Evolutionary conservation across 139 green algal species (phyloP).

Genomic region (Chlamydomonas sphaeroides): DNA sequence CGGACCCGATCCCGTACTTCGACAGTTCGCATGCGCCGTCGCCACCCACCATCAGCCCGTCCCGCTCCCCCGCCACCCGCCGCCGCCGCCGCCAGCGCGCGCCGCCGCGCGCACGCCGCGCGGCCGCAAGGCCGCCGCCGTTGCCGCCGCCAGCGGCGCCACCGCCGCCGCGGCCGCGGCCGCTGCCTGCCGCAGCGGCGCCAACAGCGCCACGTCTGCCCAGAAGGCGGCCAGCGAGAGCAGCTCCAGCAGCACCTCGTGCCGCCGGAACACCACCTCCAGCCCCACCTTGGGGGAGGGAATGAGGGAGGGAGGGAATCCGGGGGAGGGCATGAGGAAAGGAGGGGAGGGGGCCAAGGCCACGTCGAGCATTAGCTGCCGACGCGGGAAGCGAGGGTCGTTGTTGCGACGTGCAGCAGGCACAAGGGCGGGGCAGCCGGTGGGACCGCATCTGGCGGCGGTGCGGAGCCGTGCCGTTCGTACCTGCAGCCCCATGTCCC

Average conservation of each 20-base stretch:
- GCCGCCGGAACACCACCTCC: background rate
- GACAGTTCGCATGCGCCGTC: no score
- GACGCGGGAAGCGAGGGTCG: no score
- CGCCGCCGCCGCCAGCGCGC: no score
- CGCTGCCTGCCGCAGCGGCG: background rate
- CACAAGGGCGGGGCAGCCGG: no score
- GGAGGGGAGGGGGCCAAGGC: background rate
- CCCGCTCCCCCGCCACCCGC: no score
- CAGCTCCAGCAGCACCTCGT: background rate
- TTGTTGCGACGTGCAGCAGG: background rate
- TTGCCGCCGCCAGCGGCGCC: no score
- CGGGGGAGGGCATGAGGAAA: background rate
- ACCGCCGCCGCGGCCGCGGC: no score
- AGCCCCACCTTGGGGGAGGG: background rate
- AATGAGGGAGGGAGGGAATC: background rate
- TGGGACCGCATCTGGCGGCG: no score
- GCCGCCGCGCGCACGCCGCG: no score
- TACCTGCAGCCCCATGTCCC: background rate
- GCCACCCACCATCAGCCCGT: no score
- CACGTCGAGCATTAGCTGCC: background rate
- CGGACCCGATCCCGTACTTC: no score
- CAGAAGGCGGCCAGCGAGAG: background rate
- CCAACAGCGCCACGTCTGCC: background rate
- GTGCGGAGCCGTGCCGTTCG: background rate
- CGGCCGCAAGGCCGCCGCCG: no score